Evolutionary conservation across 1,284 basidiomycete genomes (phyloP).

Genomic region (Apiotrichum siamense): DNA sequence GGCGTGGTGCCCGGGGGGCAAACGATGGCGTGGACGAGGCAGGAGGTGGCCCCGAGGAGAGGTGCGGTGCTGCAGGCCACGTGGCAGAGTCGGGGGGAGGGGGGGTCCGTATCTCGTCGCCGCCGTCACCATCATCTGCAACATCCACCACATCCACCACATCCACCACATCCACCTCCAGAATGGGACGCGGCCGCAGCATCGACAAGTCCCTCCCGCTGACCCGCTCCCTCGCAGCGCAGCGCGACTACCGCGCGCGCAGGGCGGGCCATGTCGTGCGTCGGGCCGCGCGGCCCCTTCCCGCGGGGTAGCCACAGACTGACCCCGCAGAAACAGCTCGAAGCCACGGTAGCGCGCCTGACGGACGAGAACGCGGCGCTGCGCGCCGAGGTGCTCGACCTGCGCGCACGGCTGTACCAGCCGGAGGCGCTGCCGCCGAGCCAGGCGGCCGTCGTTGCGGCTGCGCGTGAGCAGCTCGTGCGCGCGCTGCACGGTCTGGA

Average conservation of each 20-base stretch:
- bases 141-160: too few species aligned
- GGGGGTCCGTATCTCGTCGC: too few species aligned
- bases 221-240: slow-evolving; percentile 15
- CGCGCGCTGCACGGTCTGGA: background rate
- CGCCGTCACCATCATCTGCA: too few species aligned
- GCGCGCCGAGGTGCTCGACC: slow-evolving; percentile 2
- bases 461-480: background rate
- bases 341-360: background rate
- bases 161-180: background rate
- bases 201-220: slow-evolving; percentile 16
- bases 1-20: too few species aligned
- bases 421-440: background rate
- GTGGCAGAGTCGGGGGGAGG: too few species aligned
- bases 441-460: background rate
- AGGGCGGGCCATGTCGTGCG: slow-evolving; percentile 12
- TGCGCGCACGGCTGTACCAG: background rate
- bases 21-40: too few species aligned
- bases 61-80: too few species aligned
- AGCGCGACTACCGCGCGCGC: slow-evolving; percentile 21
- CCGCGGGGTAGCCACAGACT: too few species aligned
- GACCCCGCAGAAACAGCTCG: background rate
- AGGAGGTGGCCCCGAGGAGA: too few species aligned
- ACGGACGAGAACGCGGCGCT: background rate
- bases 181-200: slow-evolving; percentile 60
- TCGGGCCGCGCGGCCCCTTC: too few species aligned